Evolutionary conservation across 192 early-diverging fungal genomes (phyloP).

Genomic region (Backusella liffmaniae): DNA sequence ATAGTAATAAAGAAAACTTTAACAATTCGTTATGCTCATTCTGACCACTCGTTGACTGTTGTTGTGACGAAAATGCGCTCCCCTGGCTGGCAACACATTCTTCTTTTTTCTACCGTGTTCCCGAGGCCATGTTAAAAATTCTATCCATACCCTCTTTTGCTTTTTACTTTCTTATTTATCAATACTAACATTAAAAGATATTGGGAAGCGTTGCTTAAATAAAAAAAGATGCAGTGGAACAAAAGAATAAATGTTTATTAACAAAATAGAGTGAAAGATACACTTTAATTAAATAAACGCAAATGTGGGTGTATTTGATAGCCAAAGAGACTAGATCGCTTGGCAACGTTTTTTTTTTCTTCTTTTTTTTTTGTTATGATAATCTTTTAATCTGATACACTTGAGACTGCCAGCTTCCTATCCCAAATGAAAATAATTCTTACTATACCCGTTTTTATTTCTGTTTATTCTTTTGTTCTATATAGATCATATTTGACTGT

Average conservation of each 20-base stretch:
- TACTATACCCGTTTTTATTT: not conserved
- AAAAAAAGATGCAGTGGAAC: not conserved
- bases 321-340: no score
- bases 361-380: not conserved
- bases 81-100: not conserved
- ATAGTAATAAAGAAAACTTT: not conserved
- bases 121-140: not conserved
- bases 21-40: not conserved
- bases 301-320: not conserved
- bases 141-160: not conserved
- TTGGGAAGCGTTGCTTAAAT: not conserved
- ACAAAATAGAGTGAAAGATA: no score
- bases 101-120: not conserved
- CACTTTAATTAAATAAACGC: not conserved
- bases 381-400: not conserved
- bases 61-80: not conserved
- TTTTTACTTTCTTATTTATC: not conserved
- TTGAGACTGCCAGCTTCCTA: no score
- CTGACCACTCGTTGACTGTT: not conserved
- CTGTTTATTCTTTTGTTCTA: not conserved
- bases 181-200: not conserved
- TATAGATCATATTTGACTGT: not conserved
- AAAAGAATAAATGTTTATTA: not conserved
- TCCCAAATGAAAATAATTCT: not conserved
- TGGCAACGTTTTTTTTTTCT: not conserved